Evolutionary conservation across 2,329 filamentous ascomycete species (phyloP), one percentile per base, ranked within the genome.

Genomic region (Diaporthe capsici): DNA sequence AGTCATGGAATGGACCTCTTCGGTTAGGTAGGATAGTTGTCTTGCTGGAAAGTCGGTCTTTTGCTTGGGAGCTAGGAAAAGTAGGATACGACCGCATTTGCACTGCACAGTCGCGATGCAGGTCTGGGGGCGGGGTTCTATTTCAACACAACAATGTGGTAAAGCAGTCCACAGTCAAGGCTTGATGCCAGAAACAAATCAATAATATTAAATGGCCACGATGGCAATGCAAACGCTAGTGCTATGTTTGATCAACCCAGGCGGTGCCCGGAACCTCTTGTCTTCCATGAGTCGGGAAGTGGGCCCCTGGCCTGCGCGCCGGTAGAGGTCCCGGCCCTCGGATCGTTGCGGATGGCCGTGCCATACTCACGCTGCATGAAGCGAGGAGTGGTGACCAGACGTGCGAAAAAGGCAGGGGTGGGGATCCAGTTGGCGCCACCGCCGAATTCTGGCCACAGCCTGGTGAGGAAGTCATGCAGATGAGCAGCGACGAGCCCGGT

Each of bases 401-500:
- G 89, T 76, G 91, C 92, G 75, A 98, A 85, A 79, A 95, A 92
- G 8, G 84, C 83, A 3, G 97, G 97, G 0, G 95, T 97, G 20
- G 89, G 87, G 49, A 98, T 88, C 67, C 93, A 88, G 81, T 96
- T 98, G 71, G 87, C 88, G 0, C 97, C 97, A 74, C 94, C 94
- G 44, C 95, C 96, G 82, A 97, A 97, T 73, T 94, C 92, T 7
- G 97, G 97, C 88, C 95, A 98, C 57, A 98, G 89, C 67, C 94
- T 91, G 2, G 94, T 95, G 68, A 98, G 84, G 82, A 98, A 99
- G 82, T 98, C 94, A 84, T 95, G 98, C 28, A 97, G 81, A 83
- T 99, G 97, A 6, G 96, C 96, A 17, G 96, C 94, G 58, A 98
- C 78, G 15, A 99, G 88, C n/a, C 97, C 97, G 47, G 91, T 94